phyloP scores from a whole-genome alignment of 2,329 filamentous ascomycete species.

The Westerdykella sp. region DNA sequence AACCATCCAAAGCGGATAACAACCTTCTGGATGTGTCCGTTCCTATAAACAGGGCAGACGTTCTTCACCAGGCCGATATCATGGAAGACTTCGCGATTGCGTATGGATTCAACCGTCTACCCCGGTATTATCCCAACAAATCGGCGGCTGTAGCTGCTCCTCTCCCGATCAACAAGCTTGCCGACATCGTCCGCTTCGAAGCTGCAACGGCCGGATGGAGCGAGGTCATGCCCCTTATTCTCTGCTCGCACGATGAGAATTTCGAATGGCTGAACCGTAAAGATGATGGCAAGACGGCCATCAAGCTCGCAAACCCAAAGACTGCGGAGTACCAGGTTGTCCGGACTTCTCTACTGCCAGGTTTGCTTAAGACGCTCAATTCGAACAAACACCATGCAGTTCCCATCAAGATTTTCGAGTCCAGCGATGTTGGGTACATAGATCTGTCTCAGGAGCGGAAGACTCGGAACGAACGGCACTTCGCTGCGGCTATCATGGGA shows the following conservation, averaged over 20 bases:
- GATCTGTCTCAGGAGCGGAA: conserved; percentile 75
- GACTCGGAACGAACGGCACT: conserved; percentile 85
- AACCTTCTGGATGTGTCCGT: conserved; percentile 70
- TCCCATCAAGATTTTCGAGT: conserved; percentile 89
- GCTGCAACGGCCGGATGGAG: conserved; percentile 92
- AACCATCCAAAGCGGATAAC: conserved; percentile 64
- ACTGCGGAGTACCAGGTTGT: conserved; percentile 91
- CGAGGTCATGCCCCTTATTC: conserved; percentile 90
- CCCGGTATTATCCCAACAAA: conserved; percentile 78
- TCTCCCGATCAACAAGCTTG: conserved; percentile 87
- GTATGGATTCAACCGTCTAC: conserved; percentile 95
- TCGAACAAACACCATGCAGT: conserved; percentile 87
- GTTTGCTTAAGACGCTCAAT: conserved; percentile 84
- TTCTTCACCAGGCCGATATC: conserved; percentile 93
- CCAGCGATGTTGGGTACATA: conserved; percentile 87
- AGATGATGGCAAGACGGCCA: conserved; percentile 76
- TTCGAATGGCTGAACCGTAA: conserved; percentile 89
- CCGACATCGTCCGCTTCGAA: conserved; percentile 83
- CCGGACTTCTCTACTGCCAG: conserved; percentile 76
- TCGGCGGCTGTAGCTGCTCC: conserved; percentile 81
- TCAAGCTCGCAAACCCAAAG: conserved; percentile 87
- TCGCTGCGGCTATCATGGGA: conserved; percentile 92
- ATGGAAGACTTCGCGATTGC: conserved; percentile 98
- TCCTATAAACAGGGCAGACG: conserved; percentile 84
- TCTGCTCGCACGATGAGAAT: conserved; percentile 98